These are phyloP conservation scores for Pisolithus sp. DNA, from an alignment of 768 basidiomycete species.

Conservation along the genomic window DNA sequence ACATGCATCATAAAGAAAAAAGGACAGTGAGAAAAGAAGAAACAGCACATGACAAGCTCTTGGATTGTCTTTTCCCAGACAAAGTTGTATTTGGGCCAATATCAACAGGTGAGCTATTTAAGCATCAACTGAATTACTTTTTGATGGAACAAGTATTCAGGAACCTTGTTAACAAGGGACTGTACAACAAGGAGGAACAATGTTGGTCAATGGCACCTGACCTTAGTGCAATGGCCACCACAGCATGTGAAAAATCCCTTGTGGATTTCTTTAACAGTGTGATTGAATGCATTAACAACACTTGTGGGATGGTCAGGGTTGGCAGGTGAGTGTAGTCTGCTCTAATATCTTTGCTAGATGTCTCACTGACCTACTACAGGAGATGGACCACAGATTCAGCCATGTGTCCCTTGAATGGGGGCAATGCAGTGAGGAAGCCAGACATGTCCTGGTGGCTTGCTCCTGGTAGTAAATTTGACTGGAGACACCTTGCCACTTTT, in stretches of 20 bases:
- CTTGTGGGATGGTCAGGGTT: neutral
- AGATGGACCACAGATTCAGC: neutral
- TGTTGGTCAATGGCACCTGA: neutral
- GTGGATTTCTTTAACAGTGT: neutral
- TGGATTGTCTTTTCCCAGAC: constrained; percentile 2
- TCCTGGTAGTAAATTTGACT: neutral
- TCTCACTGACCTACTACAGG: neutral
- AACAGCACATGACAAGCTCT: too few relatives aligned
- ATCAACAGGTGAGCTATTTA: neutral
- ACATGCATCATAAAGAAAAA: too few relatives aligned
- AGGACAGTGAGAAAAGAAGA: too few relatives aligned
- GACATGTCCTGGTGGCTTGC: neutral
- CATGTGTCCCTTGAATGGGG: neutral
- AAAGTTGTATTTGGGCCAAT: neutral
- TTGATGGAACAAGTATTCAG: neutral
- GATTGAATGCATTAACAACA: neutral
- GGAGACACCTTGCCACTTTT: constrained; percentile 1
- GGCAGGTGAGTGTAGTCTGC: neutral
- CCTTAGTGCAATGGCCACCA: neutral
- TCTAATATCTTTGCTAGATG: neutral
- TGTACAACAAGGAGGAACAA: neutral
- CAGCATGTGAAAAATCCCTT: neutral
- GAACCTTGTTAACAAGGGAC: neutral
- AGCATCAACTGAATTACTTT: neutral
- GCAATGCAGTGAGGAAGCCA: neutral